phyloP scores from a whole-genome alignment of 495 filamentous ascomycete genomes.

The Annulohypoxylon bovei region DNA sequence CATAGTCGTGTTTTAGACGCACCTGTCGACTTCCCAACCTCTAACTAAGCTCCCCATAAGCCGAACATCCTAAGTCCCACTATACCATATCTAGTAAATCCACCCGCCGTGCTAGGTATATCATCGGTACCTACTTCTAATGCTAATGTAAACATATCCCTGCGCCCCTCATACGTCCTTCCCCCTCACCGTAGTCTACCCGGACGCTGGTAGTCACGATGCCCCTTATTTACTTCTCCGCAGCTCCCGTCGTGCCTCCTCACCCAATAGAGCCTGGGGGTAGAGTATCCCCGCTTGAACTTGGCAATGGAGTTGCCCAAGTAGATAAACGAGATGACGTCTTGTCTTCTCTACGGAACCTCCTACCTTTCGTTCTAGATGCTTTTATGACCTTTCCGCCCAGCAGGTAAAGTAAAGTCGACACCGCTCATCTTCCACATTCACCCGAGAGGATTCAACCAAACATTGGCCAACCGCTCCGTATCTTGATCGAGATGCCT shows the following conservation, averaged over 20 bases:
- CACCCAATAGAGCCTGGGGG: conserved; percentile 19
- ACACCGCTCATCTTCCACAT: background rate
- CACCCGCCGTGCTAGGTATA: background rate
- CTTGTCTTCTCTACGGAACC: conserved; percentile 2
- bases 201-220: conserved; percentile 23
- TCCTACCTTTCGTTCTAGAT: background rate
- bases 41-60: conserved; percentile 7
- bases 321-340: conserved; percentile 41
- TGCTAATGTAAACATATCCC: conserved; percentile 8
- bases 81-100: conserved; percentile 21
- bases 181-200: background rate
- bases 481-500: conserved; percentile 29
- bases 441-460: background rate
- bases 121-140: background rate
- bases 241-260: background rate
- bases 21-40: background rate
- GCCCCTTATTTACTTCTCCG: conserved; percentile 19
- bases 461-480: background rate
- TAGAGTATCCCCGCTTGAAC: conserved; percentile 25
- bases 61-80: conserved; percentile 7
- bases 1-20: conserved; percentile 15
- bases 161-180: conserved; percentile 3
- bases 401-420: background rate
- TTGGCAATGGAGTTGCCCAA: conserved; percentile 26
- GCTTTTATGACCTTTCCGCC: background rate